Conservation (phyloP, 1,284 basidiomycete species). For the Fomitopsis betulina region DNA sequence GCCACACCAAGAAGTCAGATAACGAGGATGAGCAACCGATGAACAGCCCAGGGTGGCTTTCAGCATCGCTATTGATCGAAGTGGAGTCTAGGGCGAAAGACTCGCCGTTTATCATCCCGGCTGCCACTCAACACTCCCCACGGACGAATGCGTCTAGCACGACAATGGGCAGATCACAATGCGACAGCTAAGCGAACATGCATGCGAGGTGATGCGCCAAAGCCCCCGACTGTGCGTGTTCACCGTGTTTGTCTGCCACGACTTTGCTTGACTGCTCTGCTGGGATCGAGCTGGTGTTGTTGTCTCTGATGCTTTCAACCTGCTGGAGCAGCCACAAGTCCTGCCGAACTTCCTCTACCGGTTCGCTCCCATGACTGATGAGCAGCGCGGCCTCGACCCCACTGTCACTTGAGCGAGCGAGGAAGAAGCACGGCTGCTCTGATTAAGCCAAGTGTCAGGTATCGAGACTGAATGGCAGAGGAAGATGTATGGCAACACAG, state of each 20-base stretch:
- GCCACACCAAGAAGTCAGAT: no score
- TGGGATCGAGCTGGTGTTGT: constrained; percentile 9
- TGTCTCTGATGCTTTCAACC: constrained; percentile 5
- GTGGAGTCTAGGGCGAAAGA: no score
- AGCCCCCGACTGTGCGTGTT: background rate
- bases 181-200: no score
- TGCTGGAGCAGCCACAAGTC: background rate
- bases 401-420: background rate
- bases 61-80: no score
- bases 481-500: background rate
- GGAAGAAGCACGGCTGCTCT: background rate
- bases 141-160: no score
- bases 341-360: constrained; percentile 10
- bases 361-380: constrained; percentile 5
- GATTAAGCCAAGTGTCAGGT: background rate
- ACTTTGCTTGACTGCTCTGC: constrained; percentile 1
- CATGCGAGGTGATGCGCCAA: no score
- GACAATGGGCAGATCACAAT: no score
- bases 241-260: background rate
- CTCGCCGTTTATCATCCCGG: no score
- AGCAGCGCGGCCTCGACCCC: constrained; percentile 6
- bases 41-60: no score
- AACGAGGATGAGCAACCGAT: no score
- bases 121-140: no score
- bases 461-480: background rate